Conservation (phyloP, 768 basidiomycete species). For the Russula emetica region DNA sequence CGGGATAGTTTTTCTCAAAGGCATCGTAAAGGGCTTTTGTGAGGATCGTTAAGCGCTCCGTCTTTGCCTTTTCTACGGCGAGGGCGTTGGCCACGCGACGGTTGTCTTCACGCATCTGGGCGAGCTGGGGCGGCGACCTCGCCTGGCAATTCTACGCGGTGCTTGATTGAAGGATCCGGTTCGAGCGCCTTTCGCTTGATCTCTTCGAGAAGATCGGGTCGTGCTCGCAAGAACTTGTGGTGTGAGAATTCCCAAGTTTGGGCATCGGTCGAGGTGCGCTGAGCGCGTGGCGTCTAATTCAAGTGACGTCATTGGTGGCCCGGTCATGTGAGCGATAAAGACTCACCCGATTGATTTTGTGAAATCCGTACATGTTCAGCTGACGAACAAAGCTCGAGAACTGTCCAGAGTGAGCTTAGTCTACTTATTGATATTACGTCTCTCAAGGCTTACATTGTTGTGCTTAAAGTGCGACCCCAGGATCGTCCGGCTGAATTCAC, state of each 20-base stretch:
- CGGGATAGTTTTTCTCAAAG: conserved; percentile 53
- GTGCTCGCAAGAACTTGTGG: conserved; percentile 76
- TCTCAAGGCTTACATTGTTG: conserved; percentile 58
- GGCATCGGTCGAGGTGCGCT: conserved; percentile 72
- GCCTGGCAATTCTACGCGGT: conserved; percentile 75
- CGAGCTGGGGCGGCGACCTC: conserved; percentile 68
- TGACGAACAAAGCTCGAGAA: conserved; percentile 94
- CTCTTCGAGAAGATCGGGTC: conserved; percentile 76
- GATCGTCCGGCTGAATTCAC: conserved; percentile 81
- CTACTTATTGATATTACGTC: background rate
- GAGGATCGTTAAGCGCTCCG: conserved; percentile 55
- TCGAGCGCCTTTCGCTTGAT: conserved; percentile 85
- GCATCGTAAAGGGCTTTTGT: conserved; percentile 62
- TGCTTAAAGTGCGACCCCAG: conserved; percentile 87
- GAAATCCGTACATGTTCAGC: conserved; percentile 95
- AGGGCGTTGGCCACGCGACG: conserved; percentile 53
- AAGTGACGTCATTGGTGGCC: conserved; percentile 10
- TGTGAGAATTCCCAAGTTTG: conserved; percentile 91
- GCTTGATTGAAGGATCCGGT: conserved; percentile 65
- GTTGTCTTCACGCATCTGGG: conserved; percentile 70
- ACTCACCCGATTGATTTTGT: conserved; percentile 84
- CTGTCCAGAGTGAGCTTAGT: conserved; percentile 35
- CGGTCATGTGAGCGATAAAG: conserved; percentile 7
- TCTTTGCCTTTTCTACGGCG: conserved; percentile 51
- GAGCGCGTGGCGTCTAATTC: conserved; percentile 69